These are phyloP conservation scores for Tetrahymena malaccensis DNA, from an alignment of 73 alveolate genomes.

Conservation along the genomic window DNA sequence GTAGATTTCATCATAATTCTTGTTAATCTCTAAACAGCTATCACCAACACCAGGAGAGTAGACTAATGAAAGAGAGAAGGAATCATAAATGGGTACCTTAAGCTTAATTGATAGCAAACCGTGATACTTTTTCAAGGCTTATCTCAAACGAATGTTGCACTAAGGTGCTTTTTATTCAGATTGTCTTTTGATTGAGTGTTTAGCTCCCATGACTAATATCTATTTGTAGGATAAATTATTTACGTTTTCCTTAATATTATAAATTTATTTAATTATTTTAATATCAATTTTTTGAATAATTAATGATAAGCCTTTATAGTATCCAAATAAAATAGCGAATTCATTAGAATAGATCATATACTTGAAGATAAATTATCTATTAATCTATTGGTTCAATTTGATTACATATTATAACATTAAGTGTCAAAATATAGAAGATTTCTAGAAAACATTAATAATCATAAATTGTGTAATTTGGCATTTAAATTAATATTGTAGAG, in stretches of 20 bases:
- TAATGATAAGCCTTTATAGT: not conserved
- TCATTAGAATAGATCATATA: not conserved
- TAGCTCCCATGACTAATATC: not conserved
- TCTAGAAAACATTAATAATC: not conserved
- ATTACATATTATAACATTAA: not conserved
- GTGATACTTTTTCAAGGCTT: not conserved
- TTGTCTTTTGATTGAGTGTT: not conserved
- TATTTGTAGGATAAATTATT: not conserved
- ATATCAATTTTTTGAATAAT: not conserved
- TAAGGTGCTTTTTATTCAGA: not conserved
- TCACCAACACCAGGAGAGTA: slow-evolving; percentile 91
- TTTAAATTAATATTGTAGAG: not conserved
- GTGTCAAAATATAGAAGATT: not conserved
- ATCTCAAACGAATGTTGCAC: not conserved
- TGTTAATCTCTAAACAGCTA: slow-evolving; percentile 64
- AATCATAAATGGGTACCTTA: not conserved
- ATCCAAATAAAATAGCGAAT: not conserved
- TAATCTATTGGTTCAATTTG: not conserved
- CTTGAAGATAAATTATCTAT: not conserved
- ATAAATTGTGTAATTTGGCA: not conserved
- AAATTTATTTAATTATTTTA: not conserved
- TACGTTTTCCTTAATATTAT: not conserved
- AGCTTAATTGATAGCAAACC: not conserved
- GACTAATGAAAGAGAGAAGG: slow-evolving; percentile 46
- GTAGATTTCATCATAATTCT: slow-evolving; percentile 57